phyloP scores from a whole-genome alignment of 352 stramenopile species.

The Thalassiosira hispida region DNA sequence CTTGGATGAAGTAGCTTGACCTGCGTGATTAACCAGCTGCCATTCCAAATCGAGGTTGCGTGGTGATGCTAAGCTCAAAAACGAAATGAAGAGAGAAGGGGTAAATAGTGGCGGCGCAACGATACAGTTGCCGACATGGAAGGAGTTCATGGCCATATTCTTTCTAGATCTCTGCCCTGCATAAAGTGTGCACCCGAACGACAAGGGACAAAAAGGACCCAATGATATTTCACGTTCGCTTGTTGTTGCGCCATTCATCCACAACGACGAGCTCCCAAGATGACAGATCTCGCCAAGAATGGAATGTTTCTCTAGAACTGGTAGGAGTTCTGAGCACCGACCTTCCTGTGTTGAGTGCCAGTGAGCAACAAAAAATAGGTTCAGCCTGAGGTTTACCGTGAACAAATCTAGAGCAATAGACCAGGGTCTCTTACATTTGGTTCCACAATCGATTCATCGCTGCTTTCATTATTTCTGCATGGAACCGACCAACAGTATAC shows the following conservation, averaged over 20 bases:
- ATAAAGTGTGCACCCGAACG: constrained; percentile 44
- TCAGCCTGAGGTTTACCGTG: background rate
- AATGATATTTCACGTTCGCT: constrained; percentile 53
- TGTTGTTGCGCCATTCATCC: constrained; percentile 50
- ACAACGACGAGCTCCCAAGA: constrained; percentile 44
- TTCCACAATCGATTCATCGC: background rate
- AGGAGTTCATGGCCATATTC: constrained; percentile 18
- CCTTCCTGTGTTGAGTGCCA: background rate
- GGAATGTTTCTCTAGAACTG: constrained; percentile 33
- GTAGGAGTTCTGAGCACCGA: background rate
- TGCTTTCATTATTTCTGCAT: constrained; percentile 19
- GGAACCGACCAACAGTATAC: constrained; percentile 51
- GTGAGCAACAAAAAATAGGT: background rate
- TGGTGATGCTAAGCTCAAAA: constrained; percentile 27
- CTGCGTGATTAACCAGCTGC: constrained; percentile 7
- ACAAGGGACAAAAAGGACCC: constrained; percentile 33
- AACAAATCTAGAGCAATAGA: background rate
- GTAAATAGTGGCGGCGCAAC: constrained; percentile 47
- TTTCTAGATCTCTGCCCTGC: constrained; percentile 46
- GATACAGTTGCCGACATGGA: constrained; percentile 45
- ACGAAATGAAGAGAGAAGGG: constrained; percentile 46
- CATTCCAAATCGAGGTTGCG: background rate
- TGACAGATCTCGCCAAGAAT: constrained; percentile 41
- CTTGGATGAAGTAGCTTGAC: constrained; percentile 7
- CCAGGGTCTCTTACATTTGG: background rate